A percentile compares a stretch with the other conserved stretches of the same genome.
These are phyloP conservation scores for Tuber aestivum DNA, from an alignment of 495 filamentous ascomycete genomes.

Conservation along the genomic window DNA sequence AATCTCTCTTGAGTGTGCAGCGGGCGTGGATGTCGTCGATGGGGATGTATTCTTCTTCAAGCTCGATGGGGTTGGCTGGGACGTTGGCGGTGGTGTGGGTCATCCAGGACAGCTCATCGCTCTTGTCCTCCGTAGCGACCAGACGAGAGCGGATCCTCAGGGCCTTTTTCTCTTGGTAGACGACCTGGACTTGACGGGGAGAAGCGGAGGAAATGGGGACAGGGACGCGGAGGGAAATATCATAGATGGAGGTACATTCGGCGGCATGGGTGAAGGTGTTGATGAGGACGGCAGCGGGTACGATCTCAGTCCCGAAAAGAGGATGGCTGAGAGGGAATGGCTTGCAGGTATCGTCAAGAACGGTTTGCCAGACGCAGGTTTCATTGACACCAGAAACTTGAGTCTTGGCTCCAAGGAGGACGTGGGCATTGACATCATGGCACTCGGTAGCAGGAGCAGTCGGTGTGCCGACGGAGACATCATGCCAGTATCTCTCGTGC, in stretches of 20 bases:
- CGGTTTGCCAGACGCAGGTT: conserved; percentile 35
- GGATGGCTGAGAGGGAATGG: conserved; percentile 32
- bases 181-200: conserved; percentile 44
- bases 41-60: conserved; percentile 9
- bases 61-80: conserved; percentile 5
- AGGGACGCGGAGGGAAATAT: neutral
- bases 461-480: conserved; percentile 40
- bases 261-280: conserved; percentile 46
- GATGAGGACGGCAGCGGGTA: conserved; percentile 45
- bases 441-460: neutral
- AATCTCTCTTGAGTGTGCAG: conserved; percentile 21
- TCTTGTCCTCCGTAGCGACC: conserved; percentile 13
- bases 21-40: conserved; percentile 34
- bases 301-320: conserved; percentile 43
- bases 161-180: conserved; percentile 31
- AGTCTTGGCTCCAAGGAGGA: conserved; percentile 42
- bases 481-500: conserved; percentile 52
- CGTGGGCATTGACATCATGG: conserved; percentile 44
- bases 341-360: conserved; percentile 41
- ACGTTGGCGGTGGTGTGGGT: conserved; percentile 45
- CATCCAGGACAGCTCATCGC: conserved; percentile 42
- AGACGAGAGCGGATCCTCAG: conserved; percentile 43
- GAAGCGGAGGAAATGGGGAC: conserved; percentile 44
- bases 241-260: conserved; percentile 7
- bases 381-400: conserved; percentile 38